Evolutionary conservation across 768 basidiomycete genomes (phyloP).

Genomic region (Suillus alpinus): DNA sequence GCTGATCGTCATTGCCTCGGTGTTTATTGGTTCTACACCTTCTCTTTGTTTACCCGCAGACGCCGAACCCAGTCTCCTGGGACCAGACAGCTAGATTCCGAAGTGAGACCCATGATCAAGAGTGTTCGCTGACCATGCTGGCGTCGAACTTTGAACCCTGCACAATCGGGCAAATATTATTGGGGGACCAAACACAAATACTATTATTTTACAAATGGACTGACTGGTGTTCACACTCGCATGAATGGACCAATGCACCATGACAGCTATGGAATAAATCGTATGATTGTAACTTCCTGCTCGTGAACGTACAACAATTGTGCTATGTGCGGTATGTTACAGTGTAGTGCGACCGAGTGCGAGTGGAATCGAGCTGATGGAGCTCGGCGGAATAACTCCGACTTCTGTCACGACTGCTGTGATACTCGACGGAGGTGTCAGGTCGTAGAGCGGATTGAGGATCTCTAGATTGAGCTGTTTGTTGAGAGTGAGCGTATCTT

Average conservation of each 20-base stretch:
- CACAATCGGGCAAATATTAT: background rate
- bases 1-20: background rate
- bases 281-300: slow-evolving; percentile 1
- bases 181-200: background rate
- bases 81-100: background rate
- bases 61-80: background rate
- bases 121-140: background rate
- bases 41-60: background rate
- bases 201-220: background rate
- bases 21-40: background rate
- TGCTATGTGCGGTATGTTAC: background rate
- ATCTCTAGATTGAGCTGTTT: slow-evolving; percentile 63
- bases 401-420: slow-evolving; percentile 98
- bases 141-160: background rate
- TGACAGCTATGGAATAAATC: background rate
- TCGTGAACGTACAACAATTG: background rate
- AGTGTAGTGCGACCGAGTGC: slow-evolving; percentile 40
- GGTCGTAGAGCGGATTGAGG: slow-evolving; percentile 87
- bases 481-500: slow-evolving; percentile 14
- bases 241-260: background rate
- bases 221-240: background rate
- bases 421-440: slow-evolving; percentile 88
- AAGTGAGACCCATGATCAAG: background rate
- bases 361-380: slow-evolving; percentile 79
- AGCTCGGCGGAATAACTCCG: slow-evolving; percentile 90